Conservation (phyloP, 306 rosid genomes). For the Trifolium repens region DNA sequence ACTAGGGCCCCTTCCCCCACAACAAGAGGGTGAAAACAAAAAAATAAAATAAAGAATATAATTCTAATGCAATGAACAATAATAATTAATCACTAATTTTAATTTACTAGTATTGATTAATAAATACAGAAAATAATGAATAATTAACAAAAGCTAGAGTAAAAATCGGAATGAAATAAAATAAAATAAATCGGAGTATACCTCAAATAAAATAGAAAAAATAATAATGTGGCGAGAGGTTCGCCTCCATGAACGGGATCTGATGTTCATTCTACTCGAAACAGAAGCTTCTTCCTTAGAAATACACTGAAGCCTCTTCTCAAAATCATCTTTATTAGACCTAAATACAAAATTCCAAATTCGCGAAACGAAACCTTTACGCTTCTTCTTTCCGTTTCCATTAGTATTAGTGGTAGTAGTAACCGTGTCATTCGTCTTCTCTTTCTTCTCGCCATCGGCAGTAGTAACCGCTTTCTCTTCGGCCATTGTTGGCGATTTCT, state of each 20-base stretch:
- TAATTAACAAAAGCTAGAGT: neutral
- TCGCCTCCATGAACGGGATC: slow-evolving; percentile 70
- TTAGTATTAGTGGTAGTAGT: neutral
- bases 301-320: slow-evolving; percentile 81
- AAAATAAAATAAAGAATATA: no score
- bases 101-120: neutral
- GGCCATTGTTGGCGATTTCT: neutral
- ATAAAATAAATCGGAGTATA: neutral
- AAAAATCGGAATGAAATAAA: neutral
- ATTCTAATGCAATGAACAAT: neutral
- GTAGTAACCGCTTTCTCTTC: slow-evolving; percentile 11
- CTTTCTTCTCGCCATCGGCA: slow-evolving; percentile 50
- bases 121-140: neutral
- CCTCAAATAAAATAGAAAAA: slow-evolving; percentile 79
- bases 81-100: neutral
- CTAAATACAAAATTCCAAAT: slow-evolving; percentile 74
- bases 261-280: slow-evolving; percentile 58
- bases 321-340: slow-evolving; percentile 69
- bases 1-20: no score
- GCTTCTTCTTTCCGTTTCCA: slow-evolving; percentile 57
- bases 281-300: slow-evolving; percentile 80
- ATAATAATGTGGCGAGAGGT: slow-evolving; percentile 62
- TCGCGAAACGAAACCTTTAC: slow-evolving; percentile 65
- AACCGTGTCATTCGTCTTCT: slow-evolving; percentile 36
- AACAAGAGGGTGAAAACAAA: no score